Evolutionary conservation across 192 early-diverging fungal genomes (phyloP).

Genomic region (Powellomyces hirtus): DNA sequence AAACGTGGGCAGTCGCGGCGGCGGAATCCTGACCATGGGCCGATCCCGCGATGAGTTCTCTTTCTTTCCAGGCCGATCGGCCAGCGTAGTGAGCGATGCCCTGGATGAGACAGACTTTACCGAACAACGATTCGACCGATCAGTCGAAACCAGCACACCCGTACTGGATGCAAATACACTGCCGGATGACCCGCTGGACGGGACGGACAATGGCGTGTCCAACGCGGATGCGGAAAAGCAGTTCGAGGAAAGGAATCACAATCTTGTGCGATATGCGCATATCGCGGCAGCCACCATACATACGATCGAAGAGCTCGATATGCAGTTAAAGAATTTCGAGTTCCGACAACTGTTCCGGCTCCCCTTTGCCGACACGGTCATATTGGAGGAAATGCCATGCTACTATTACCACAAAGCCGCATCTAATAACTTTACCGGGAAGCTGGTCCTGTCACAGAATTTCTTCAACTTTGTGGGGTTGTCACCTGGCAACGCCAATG

Average conservation of each 20-base stretch:
- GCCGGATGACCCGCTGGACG: constrained; percentile 1
- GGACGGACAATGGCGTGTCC: not conserved
- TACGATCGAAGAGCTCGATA: constrained; percentile 40
- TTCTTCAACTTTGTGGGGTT: constrained; percentile 46
- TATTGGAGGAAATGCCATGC: constrained; percentile 43
- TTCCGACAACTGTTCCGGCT: constrained; percentile 49
- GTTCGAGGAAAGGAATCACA: not conserved
- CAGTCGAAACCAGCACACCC: not conserved
- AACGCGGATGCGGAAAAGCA: not conserved
- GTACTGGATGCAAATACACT: not conserved
- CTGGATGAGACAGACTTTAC: constrained; percentile 53
- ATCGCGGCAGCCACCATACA: constrained; percentile 34
- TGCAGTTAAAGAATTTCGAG: constrained; percentile 47
- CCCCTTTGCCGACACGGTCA: constrained; percentile 44
- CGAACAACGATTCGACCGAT: constrained; percentile 17
- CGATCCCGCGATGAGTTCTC: constrained; percentile 38
- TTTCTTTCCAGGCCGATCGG: constrained; percentile 19
- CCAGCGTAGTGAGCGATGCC: constrained; percentile 25
- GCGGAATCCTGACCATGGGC: constrained; percentile 39
- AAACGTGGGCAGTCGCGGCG: constrained; percentile 38
- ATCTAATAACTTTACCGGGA: constrained; percentile 31
- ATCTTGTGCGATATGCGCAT: constrained; percentile 34
- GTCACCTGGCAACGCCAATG: too few relatives aligned
- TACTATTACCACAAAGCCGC: constrained; percentile 37
- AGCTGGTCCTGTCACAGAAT: constrained; percentile 48